Conservation (phyloP, 1,284 basidiomycete genomes). For the Sanguinoderma infundibulare region DNA sequence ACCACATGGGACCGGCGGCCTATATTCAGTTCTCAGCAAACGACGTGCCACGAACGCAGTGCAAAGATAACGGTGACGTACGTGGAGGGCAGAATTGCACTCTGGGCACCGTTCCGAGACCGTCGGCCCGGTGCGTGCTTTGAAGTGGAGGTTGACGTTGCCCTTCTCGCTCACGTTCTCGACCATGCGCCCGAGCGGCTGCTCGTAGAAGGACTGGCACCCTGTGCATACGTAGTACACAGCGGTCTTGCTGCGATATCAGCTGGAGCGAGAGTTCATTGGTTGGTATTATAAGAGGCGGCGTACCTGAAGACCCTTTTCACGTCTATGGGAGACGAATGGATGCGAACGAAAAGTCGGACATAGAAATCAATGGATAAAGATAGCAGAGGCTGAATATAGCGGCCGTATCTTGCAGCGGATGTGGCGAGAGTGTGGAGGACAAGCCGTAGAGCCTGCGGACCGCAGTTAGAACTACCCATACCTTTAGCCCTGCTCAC, state of each 20-base stretch:
- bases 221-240: slow-evolving; percentile 82
- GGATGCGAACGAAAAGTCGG: slow-evolving; percentile 87
- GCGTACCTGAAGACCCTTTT: slow-evolving; percentile 82
- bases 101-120: slow-evolving; percentile 76
- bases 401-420: slow-evolving; percentile 91
- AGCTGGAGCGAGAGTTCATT: slow-evolving; percentile 11
- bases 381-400: slow-evolving; percentile 90
- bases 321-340: slow-evolving; percentile 81
- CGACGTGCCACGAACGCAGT: not conserved
- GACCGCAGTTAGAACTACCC: not conserved
- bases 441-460: slow-evolving; percentile 86
- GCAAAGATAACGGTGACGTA: slow-evolving; percentile 40
- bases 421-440: slow-evolving; percentile 86
- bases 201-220: slow-evolving; percentile 82
- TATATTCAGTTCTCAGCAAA: slow-evolving; percentile 30
- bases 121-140: slow-evolving; percentile 75
- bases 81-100: slow-evolving; percentile 80
- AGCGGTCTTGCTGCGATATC: slow-evolving; percentile 70
- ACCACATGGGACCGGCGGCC: slow-evolving; percentile 97
- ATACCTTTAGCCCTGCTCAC: slow-evolving; percentile 29
- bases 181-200: slow-evolving; percentile 75
- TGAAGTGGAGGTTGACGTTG: slow-evolving; percentile 65
- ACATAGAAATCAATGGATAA: slow-evolving; percentile 99
- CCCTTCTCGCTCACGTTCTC: slow-evolving; percentile 62
- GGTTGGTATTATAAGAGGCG: not conserved